Evolutionary conservation across 106 monocot genomes (phyloP), one percentile per base, ranked within the genome.

Genomic region (Amphibolis antarctica): DNA sequence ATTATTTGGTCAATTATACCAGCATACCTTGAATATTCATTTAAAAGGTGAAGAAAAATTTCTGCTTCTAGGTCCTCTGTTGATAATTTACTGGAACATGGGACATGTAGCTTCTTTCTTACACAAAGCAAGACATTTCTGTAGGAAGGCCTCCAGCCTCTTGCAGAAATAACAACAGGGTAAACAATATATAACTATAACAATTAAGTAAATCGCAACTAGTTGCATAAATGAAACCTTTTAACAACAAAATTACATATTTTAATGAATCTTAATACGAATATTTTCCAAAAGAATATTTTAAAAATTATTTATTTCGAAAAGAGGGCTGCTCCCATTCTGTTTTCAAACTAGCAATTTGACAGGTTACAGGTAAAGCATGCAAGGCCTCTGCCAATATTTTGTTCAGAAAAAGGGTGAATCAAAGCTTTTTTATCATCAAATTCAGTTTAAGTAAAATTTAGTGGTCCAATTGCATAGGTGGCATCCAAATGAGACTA

Each of bases 61-160:
- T 98, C 90, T 25, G 77, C 84, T 69, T 98, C 96, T 55, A 98
- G 87, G 48, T 98, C 96, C 71, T 80, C 84, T 7, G 96, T 98
- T 27, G 80, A 67, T 55, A 98, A 61, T 81, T 82, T 91, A 55
- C 72, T 79, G 15, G 96, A 90, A 76, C 96, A 98, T 11, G 76
- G 82, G 51, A 98, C 53, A 21, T 76, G 64, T 52, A 98, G 55
- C 65, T 89, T 90, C 75, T 62, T 81, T 64, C 78, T 78, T 46
- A 98, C 84, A 56, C 76, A 77, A 65, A 98, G 82, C 66, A 98
- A 77, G 55, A 98, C 84, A 70, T 84, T 77, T 66, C 86, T 84
- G 66, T 98, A 98, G 30, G 96, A 87, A 61, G 96, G 96, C 65
- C 87, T 84, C 84, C 78, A 87, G 60, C 96, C 90, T 72, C 96